Percentiles rank a stretch among this genome's conserved stretches.
These are phyloP conservation scores for Chytriomyces confervae DNA, from an alignment of 192 early-diverging fungal genomes.

Conservation along the genomic window DNA sequence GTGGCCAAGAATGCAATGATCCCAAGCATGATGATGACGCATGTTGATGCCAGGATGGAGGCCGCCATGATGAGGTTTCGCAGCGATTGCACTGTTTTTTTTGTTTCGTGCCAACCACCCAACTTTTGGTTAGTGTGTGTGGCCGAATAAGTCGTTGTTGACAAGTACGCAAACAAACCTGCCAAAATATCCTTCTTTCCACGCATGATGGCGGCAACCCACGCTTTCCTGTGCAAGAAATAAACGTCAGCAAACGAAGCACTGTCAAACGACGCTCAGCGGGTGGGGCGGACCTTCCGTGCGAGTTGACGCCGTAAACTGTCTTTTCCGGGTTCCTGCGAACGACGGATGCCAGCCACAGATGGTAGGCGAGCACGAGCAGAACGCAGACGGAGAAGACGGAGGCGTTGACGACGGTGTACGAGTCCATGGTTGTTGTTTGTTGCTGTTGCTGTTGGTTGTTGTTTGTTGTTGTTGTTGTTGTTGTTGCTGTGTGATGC, in stretches of 20 bases:
- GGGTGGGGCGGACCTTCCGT: constrained; percentile 23
- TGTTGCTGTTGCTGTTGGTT: too few relatives aligned
- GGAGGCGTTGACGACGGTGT: constrained; percentile 31
- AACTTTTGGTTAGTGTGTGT: neutral
- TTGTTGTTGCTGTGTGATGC: too few relatives aligned
- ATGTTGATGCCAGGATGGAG: constrained; percentile 48
- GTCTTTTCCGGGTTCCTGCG: constrained; percentile 33
- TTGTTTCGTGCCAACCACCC: neutral
- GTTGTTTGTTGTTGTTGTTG: too few relatives aligned
- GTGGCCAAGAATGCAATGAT: constrained; percentile 42
- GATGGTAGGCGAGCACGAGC: constrained; percentile 36
- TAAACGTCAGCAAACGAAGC: neutral
- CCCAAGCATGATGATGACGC: constrained; percentile 38
- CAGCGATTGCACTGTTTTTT: constrained; percentile 41
- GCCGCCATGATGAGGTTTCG: constrained; percentile 52
- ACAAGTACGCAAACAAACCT: constrained; percentile 19
- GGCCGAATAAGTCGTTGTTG: neutral
- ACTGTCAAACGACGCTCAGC: neutral
- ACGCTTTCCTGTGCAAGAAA: constrained; percentile 14
- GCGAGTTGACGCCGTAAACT: constrained; percentile 45
- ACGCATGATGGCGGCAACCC: constrained; percentile 50
- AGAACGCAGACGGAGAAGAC: constrained; percentile 23
- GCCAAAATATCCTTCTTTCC: constrained; percentile 49
- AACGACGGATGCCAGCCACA: constrained; percentile 37
- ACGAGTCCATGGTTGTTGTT: neutral